phyloP scores from a whole-genome alignment of 2,329 filamentous ascomycete species.

The Lizonia empirigonia region DNA sequence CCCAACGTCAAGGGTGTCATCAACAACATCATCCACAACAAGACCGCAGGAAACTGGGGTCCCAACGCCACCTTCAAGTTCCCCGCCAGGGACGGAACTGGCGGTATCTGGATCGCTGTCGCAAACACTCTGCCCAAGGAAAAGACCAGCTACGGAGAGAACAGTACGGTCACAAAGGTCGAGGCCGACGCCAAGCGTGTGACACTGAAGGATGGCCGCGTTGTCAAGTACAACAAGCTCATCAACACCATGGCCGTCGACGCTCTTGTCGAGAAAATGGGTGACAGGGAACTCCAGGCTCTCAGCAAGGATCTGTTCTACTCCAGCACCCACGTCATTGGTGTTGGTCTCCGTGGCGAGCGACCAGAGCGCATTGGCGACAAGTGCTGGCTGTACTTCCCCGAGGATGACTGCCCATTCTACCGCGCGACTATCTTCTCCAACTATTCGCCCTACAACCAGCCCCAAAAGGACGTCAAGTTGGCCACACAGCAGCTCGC shows the following conservation, averaged over 20 bases:
- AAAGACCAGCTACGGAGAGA: slow-evolving; percentile 88
- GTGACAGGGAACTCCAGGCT: slow-evolving; percentile 79
- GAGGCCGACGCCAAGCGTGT: slow-evolving; percentile 85
- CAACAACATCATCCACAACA: slow-evolving; percentile 93
- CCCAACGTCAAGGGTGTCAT: slow-evolving; percentile 94
- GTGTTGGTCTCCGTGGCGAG: slow-evolving; percentile 88
- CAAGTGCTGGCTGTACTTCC: slow-evolving; percentile 99
- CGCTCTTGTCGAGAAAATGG: slow-evolving; percentile 83
- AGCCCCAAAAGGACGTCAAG: slow-evolving; percentile 81
- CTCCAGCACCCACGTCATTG: slow-evolving; percentile 96
- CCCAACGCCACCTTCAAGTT: slow-evolving; percentile 99
- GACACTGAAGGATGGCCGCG: slow-evolving; percentile 81
- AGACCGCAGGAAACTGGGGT: slow-evolving; percentile 96
- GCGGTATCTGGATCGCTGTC: slow-evolving; percentile 98
- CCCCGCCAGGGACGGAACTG: slow-evolving; percentile 92
- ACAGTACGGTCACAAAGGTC: slow-evolving; percentile 83
- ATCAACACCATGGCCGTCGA: slow-evolving; percentile 97
- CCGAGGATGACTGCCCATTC: slow-evolving; percentile 97
- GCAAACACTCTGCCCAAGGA: slow-evolving; percentile 89
- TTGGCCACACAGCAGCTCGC: slow-evolving; percentile 85
- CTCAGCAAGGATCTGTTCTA: slow-evolving; percentile 94
- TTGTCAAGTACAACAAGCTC: slow-evolving; percentile 88
- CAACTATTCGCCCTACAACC: slow-evolving; percentile 99
- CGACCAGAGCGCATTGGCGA: slow-evolving; percentile 96
- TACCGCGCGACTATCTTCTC: slow-evolving; percentile 99